phyloP scores from a whole-genome alignment of 192 early-diverging fungal species.

The Mortierella claussenii region DNA sequence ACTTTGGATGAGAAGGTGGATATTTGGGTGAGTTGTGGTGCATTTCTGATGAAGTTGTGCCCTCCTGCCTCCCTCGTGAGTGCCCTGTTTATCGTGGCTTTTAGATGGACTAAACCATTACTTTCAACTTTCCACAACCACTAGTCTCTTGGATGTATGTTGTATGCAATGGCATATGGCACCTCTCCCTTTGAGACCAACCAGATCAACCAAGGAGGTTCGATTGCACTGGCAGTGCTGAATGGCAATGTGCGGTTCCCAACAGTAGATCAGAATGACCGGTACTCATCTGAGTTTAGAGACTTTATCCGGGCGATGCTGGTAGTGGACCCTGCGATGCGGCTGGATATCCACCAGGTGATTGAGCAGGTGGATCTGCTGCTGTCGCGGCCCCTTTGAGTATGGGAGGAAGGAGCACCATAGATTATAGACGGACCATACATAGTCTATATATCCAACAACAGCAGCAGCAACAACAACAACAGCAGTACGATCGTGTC shows the following conservation, averaged over 20 bases:
- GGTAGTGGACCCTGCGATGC: slow-evolving; percentile 62
- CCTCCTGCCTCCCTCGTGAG: too few species aligned
- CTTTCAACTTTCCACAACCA: too few species aligned
- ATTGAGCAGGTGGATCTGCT: slow-evolving; percentile 42
- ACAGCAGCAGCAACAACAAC: too few species aligned
- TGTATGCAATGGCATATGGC: slow-evolving; percentile 78
- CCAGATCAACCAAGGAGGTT: slow-evolving; percentile 72
- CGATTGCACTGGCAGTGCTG: slow-evolving; percentile 76
- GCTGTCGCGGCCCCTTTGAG: slow-evolving; percentile 22
- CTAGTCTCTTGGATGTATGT: slow-evolving; percentile 73
- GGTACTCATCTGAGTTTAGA: slow-evolving; percentile 65
- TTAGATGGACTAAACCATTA: too few species aligned
- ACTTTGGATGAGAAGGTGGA: slow-evolving; percentile 76
- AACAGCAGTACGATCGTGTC: too few species aligned
- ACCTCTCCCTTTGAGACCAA: slow-evolving; percentile 78
- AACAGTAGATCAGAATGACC: slow-evolving; percentile 29
- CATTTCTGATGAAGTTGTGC: background rate
- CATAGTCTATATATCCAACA: too few species aligned
- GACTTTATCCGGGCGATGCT: slow-evolving; percentile 71
- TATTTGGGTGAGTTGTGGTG: slow-evolving; percentile 68
- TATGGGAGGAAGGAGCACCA: background rate
- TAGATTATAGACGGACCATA: too few species aligned
- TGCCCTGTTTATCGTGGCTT: too few species aligned
- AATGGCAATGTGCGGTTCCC: slow-evolving; percentile 71
- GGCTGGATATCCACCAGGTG: slow-evolving; percentile 71